Conservation (phyloP, 148 eudicot species). For the Fagopyrum tataricum region DNA sequence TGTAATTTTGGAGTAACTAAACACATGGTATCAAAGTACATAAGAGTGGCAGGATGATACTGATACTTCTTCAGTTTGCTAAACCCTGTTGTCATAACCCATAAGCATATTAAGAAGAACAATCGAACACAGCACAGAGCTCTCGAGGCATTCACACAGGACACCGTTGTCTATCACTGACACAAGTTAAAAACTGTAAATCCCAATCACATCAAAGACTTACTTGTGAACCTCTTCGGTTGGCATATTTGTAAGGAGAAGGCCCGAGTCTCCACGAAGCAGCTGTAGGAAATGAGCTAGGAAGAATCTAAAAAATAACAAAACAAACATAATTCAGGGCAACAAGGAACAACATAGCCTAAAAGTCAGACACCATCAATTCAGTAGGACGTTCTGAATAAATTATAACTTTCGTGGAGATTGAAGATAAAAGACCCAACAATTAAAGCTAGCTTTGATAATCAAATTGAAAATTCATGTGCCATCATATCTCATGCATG, state of each 20-base stretch:
- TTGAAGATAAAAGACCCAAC: not conserved
- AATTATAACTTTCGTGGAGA: not conserved
- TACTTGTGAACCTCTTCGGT: slow-evolving; percentile 76
- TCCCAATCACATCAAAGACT: slow-evolving; percentile 3
- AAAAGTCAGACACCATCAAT: not conserved
- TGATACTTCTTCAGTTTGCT: not conserved
- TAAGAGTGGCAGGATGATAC: not conserved
- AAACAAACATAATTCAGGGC: not conserved
- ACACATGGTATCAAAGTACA: not conserved
- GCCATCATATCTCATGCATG: not conserved
- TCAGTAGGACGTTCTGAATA: not conserved
- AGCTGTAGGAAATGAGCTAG: slow-evolving; percentile 53
- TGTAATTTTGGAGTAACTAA: not conserved
- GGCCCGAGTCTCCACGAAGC: slow-evolving; percentile 78
- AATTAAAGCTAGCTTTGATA: not conserved
- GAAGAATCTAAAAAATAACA: slow-evolving; percentile 50
- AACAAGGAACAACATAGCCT: not conserved
- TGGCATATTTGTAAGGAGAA: slow-evolving; percentile 61
- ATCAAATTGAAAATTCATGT: not conserved
- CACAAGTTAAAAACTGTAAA: not conserved
- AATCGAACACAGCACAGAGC: not conserved
- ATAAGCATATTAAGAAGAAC: not conserved
- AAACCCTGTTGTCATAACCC: not conserved
- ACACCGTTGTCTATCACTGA: not conserved
- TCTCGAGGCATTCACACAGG: not conserved